Evolutionary conservation across 148 eudicot genomes (phyloP), one percentile per base, ranked within the genome.

Genomic region (Oxyria digyna): DNA sequence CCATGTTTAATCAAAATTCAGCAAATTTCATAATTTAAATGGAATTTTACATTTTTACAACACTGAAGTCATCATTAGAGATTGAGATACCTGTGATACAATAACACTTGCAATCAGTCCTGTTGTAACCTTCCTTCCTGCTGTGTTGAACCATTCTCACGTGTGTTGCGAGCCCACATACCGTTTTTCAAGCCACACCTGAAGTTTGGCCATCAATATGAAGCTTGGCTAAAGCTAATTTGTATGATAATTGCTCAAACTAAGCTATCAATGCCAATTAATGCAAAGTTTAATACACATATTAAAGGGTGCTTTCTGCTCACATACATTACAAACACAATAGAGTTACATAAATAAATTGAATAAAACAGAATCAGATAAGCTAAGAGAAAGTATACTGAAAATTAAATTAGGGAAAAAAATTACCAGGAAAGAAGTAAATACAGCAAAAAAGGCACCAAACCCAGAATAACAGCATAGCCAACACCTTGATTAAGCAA

Each of bases 161-260:
- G 98, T 89, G 74, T 87, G 96, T 6, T 71, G 76, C 0, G 95
- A 83, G 14, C 98, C 98, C 21, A 89, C 96, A 42, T 89, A 93
- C 69, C 98, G 76, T 79, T 87, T 93, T 81, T 93, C 98, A 33
- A 93, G 70, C 98, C 98, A 89, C 48, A 93, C 96, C 98, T 93
- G 54, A 71, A 11, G 12, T 33, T 33, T 50, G 1, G 14, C 8
- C 15, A 10, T 0, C 37, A 29, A 55, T 27, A 57, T 26, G 37
- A 27, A 57, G 0, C 29, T 52, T 52, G 23, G 14, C 31, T 52
- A 46, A 18, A 46, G 52, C 8, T 4, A 46, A 4, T 17, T 46
- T 43, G 18, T 18, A 13, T 43, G 18, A 14, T 43, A n/a, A n/a
- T n/a, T 43, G 48, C 48, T 13, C 4, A 43, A 14, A 43, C 48